Conservation (phyloP, 1,139 yeast genomes). For the Protomyces macrosporus region DNA sequence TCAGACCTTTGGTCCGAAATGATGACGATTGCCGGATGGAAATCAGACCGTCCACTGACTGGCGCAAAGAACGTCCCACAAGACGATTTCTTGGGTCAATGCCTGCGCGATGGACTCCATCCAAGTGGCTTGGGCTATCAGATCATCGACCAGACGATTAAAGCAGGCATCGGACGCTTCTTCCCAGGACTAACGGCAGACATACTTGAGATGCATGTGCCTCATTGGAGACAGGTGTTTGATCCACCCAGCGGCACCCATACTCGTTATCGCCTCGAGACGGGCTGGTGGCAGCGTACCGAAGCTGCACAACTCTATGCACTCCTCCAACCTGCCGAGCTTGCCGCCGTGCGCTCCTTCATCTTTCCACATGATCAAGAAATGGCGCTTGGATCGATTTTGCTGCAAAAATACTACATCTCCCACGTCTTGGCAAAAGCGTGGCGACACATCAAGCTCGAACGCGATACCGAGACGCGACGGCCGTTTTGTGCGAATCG, state of each 20-base stretch:
- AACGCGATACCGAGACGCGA: not conserved
- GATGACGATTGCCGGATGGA: constrained; percentile 34
- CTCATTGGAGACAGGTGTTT: constrained; percentile 12
- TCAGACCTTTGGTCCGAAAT: constrained; percentile 52
- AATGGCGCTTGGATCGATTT: constrained; percentile 14
- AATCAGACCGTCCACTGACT: constrained; percentile 27
- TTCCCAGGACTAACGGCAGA: not conserved
- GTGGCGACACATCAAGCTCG: not conserved
- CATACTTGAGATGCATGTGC: not conserved
- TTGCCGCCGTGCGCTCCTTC: not conserved
- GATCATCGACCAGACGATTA: constrained; percentile 42
- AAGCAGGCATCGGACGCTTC: not conserved
- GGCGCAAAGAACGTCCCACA: constrained; percentile 8
- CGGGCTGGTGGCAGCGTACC: constrained; percentile 1
- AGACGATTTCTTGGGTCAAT: constrained; percentile 3
- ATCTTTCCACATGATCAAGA: constrained; percentile 11
- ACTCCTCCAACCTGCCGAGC: not conserved
- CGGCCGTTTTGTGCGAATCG: not conserved
- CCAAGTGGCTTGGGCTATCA: constrained; percentile 57
- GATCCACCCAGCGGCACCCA: not conserved
- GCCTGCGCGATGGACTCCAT: constrained; percentile 62
- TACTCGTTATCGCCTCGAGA: not conserved
- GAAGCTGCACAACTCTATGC: not conserved
- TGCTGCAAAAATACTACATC: constrained; percentile 11
- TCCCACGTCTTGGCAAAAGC: not conserved